Conservation (phyloP, 352 stramenopile genomes). For the Halophytophthora polymorphica region DNA sequence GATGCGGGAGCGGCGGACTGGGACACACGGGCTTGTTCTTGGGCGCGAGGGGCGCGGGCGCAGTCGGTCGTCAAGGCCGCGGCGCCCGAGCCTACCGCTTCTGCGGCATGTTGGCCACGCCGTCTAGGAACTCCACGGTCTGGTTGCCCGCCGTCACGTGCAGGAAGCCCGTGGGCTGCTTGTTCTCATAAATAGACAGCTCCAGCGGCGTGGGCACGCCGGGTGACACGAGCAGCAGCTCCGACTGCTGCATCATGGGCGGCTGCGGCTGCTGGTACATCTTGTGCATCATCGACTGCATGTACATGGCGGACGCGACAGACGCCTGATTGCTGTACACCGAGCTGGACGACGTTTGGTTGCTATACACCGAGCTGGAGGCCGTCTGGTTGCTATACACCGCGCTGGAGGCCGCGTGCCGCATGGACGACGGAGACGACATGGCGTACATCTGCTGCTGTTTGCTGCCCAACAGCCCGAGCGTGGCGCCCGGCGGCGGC, state of each 20-base stretch:
- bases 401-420: conserved; percentile 1
- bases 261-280: conserved; percentile 57
- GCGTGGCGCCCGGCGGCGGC: conserved; percentile 36
- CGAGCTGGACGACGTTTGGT: conserved; percentile 9
- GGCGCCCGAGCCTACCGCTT: conserved; percentile 47
- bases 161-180: conserved; percentile 76
- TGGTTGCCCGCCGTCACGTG: conserved; percentile 81
- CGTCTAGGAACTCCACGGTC: conserved; percentile 80
- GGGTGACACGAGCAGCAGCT: conserved; percentile 64
- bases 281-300: conserved; percentile 64
- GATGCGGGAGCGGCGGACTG: too few species aligned
- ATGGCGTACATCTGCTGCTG: conserved; percentile 30
- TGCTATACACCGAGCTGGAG: conserved; percentile 20
- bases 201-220: conserved; percentile 70
- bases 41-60: too few species aligned
- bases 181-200: conserved; percentile 84
- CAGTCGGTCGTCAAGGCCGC: neutral
- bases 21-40: neutral
- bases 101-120: conserved; percentile 78
- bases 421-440: conserved; percentile 10
- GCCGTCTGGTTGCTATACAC: conserved; percentile 24
- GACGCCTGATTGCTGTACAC: conserved; percentile 25
- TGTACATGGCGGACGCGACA: conserved; percentile 40
- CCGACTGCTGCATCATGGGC: conserved; percentile 26
- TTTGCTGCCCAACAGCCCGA: conserved; percentile 32